Base-by-base conservation (phyloP, 2,329 filamentous ascomycete species). In the Neonectria neomacrospora region DNA sequence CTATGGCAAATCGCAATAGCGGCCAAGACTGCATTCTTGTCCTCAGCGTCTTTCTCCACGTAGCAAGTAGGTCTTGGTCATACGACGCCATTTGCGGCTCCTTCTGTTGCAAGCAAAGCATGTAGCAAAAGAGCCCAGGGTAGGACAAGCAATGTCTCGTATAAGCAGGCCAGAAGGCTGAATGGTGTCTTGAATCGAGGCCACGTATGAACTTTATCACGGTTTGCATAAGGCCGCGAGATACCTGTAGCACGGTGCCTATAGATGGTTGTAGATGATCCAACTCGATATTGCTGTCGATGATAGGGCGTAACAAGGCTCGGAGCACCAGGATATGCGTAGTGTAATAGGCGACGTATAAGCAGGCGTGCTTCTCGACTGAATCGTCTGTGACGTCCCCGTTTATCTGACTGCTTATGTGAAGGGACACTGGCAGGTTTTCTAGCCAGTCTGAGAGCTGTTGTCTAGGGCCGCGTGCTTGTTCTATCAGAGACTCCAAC, bases 1-100 rank as follows among this genome's bases (percentile, higher is more conserved):
- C 68, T 11, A 69, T 65, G 1, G 54, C 68, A 42, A 71, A 70
- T 1, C 68, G 60, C 14, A 71, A 48, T 3, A 71, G 41, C 2
- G 67, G 66, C 69, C 69, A 71, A 6, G 67, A 65, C 22, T 62
- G 63, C 9, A 67, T 67, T 22, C 67, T 61, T 22, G 68, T 67
- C 2, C 68, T 55, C 54, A 70, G 44, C 47, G 61, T 61, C 30
- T 63, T 64, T 34, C 67, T 61, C 67, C 67, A 68, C 5, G 54
- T 65, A 5, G 39, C 60, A 8, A 70, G 65, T 30, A 70, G 32
- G n/a, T 48, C 51, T 18, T 44, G 55, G 28, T 70, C 67, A 18
- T 59, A 37, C 14, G 34, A 16, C 14, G 14, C 14, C 34, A 37
- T 37, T 37, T 37, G 34, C 6, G 34, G 34, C 7, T 37, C 34